Base-by-base conservation (phyloP, 768 basidiomycete genomes). In the Multifurca ochricompacta region DNA sequence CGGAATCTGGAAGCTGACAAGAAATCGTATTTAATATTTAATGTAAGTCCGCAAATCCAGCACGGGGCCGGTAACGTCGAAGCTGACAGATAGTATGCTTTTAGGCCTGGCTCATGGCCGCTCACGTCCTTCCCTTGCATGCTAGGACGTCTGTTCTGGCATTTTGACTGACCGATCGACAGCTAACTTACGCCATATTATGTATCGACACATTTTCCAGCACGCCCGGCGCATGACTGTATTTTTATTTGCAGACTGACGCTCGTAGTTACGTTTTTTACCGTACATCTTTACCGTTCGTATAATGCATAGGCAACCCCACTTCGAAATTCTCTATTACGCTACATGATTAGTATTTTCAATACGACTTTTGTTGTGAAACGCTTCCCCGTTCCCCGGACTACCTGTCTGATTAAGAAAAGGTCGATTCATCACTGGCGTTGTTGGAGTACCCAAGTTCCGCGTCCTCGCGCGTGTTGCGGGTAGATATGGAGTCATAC, bases 11-110 rank as follows among this genome's bases (percentile, higher is more conserved):
- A 43, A 11, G 55, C 50, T 11, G 64, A 65, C 54, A 53, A 52
- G 46, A 43, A 37, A 27, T 58, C 63, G 16, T 65, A 65, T 51
- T 27, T 54, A 19, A 43, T 65, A n/a, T 62, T 64, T 48, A 64
- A 62, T 37, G 64, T 65, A 41, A 55, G 64, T 64, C 18, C 39
- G 43, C 44, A 21, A 57, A 47, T 52, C 46, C 21, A 47, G 21
- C 51, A 56, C 13, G 42, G 42, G 48, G 35, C 23, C 47, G 30
- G 27, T 40, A 32, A 45, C 41, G 25, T 48, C 56, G 56, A 47
- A 50, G 48, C 51, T 58, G 49, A 59, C 56, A 14, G 42, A 32
- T 48, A 10, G 25, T 48, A 31, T 36, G 8, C 28, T 37, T 48
- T 45, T 47, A 59, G 59, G 34, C 58, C 41, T 59, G 59, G 59